Evolutionary conservation across 495 filamentous ascomycete species (phyloP).

Genomic region (Pyrenula aspistea): DNA sequence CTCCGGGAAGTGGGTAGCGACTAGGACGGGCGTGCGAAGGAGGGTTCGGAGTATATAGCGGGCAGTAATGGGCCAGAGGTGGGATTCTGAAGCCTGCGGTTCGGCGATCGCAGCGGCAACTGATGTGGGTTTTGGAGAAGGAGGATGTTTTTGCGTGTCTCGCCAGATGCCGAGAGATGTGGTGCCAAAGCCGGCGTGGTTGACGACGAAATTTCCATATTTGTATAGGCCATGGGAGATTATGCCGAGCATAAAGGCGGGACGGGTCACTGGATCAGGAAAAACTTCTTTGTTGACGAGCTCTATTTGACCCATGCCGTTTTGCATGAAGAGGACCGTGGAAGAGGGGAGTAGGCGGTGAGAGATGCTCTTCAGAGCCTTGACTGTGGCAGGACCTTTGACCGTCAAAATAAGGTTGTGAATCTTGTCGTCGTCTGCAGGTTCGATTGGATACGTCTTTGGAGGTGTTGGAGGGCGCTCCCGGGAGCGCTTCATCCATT

Average conservation of each 20-base stretch:
- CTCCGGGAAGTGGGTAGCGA: constrained; percentile 31
- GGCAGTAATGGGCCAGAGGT: constrained; percentile 1
- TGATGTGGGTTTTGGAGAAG: neutral
- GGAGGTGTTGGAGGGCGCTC: neutral
- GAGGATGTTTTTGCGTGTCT: neutral
- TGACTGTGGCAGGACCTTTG: constrained; percentile 42
- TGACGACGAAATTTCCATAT: constrained; percentile 42
- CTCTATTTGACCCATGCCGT: constrained; percentile 75
- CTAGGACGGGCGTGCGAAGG: constrained; percentile 34
- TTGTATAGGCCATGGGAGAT: constrained; percentile 52
- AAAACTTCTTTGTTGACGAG: constrained; percentile 57
- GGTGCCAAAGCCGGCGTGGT: constrained; percentile 51
- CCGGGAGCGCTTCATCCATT: neutral
- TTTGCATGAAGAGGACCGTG: constrained; percentile 70
- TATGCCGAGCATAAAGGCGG: constrained; percentile 65
- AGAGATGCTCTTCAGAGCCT: constrained; percentile 42
- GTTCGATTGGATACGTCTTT: constrained; percentile 1
- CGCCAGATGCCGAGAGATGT: constrained; percentile 39
- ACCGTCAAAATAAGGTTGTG: constrained; percentile 65
- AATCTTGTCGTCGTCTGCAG: constrained; percentile 37
- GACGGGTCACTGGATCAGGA: constrained; percentile 45
- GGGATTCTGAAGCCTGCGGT: neutral
- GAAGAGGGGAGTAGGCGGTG: constrained; percentile 59
- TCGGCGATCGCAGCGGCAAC: neutral
- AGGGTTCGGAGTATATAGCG: constrained; percentile 36